phyloP scores from a whole-genome alignment of 257 asterid species.

The Solanum dulcamara region DNA sequence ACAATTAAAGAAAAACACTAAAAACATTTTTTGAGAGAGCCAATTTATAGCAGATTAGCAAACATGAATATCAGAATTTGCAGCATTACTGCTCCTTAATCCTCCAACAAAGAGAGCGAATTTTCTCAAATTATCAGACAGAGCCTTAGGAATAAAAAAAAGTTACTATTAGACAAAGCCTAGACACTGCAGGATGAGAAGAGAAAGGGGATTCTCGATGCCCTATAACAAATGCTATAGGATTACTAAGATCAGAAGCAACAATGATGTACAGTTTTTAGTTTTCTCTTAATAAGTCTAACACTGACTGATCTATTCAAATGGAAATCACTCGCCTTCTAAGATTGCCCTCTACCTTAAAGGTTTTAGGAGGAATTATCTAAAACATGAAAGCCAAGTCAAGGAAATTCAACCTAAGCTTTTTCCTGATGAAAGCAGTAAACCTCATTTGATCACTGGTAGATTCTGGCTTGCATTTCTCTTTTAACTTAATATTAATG shows the following conservation, averaged over 20 bases:
- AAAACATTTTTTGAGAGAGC: neutral
- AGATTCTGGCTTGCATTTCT: neutral
- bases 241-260: neutral
- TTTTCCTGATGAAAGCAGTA: neutral
- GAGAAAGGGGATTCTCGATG: neutral
- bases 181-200: neutral
- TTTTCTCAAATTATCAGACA: neutral
- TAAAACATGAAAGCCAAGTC: neutral
- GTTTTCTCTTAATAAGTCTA: neutral
- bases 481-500: neutral
- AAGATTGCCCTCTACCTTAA: neutral
- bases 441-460: neutral
- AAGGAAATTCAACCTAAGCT: neutral
- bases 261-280: neutral
- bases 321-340: neutral
- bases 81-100: constrained; percentile 11
- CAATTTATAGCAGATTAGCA: neutral
- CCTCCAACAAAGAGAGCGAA: constrained; percentile 1
- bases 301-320: neutral
- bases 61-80: constrained; percentile 4
- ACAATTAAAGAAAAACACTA: neutral
- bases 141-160: neutral
- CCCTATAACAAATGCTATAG: neutral
- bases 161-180: neutral
- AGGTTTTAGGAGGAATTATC: neutral